A percentile compares a stretch with the other conserved stretches of the same genome.
Conservation (phyloP, 345 rosid genomes). For the Geranium brycei region DNA sequence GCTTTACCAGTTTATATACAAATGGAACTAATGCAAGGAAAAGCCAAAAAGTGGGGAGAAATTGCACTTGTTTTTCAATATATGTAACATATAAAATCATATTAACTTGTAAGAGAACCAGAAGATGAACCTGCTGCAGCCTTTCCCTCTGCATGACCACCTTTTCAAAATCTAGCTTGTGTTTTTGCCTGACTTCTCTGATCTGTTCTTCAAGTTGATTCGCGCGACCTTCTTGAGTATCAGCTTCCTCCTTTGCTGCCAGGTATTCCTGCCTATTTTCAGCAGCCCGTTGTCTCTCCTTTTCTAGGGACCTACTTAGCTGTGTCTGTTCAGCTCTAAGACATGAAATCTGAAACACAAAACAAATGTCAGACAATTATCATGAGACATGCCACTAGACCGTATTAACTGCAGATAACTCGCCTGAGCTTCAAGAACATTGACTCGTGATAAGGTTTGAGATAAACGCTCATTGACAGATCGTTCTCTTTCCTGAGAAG, state of each 20-base stretch:
- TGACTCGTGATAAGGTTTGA: conserved; percentile 83
- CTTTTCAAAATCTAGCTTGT: conserved; percentile 87
- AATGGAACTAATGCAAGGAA: neutral
- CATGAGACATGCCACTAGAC: conserved; percentile 16
- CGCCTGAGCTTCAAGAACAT: conserved; percentile 98
- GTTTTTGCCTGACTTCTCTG: conserved; percentile 61
- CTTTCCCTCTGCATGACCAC: conserved; percentile 59
- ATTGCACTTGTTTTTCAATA: neutral
- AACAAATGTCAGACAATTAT: conserved; percentile 11
- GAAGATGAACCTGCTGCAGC: conserved; percentile 63
- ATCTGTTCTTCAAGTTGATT: conserved; percentile 78
- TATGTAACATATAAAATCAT: neutral
- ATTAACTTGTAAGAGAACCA: neutral
- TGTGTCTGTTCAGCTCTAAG: conserved; percentile 96
- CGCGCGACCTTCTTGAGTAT: conserved; percentile 84
- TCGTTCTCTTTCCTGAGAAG: conserved; percentile 89
- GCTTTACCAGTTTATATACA: neutral
- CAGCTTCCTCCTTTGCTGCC: conserved; percentile 95
- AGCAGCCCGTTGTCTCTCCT: conserved; percentile 96
- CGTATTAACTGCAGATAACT: conserved; percentile 9
- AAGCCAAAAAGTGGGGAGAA: neutral
- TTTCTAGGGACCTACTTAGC: conserved; percentile 84
- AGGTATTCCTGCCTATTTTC: conserved; percentile 92
- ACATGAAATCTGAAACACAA: conserved; percentile 66
- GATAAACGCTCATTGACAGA: conserved; percentile 85